Conservation (phyloP, 108 stramenopile species). For the Nitzschia inconspicua region DNA sequence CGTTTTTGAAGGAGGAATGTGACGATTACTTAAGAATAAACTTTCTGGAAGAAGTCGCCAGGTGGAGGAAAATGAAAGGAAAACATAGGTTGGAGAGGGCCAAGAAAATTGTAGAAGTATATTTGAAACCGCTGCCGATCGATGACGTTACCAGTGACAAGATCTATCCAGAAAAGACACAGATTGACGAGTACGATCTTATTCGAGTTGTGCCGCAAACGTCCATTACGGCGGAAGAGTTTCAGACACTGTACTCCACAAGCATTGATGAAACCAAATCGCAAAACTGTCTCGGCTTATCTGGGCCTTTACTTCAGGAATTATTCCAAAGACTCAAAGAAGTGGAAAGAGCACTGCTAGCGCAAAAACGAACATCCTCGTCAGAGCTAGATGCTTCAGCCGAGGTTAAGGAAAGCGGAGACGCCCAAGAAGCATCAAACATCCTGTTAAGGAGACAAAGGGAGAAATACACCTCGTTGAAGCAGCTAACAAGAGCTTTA, state of each 20-base stretch:
- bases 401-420: too few relatives aligned
- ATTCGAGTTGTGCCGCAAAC: slow-evolving; percentile 1
- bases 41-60: slow-evolving; percentile 68
- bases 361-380: too few relatives aligned
- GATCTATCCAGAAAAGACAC: slow-evolving; percentile 35
- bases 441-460: slow-evolving; percentile 3
- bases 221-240: slow-evolving; percentile 4
- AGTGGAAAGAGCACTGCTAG: too few relatives aligned
- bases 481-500: slow-evolving; percentile 22
- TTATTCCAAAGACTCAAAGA: neutral
- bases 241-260: slow-evolving; percentile 3
- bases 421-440: neutral
- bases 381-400: too few relatives aligned
- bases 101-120: slow-evolving; percentile 30
- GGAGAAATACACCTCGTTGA: slow-evolving; percentile 16
- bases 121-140: slow-evolving; percentile 5
- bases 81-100: slow-evolving; percentile 43
- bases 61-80: slow-evolving; percentile 46
- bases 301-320: slow-evolving; percentile 20
- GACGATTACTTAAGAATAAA: slow-evolving; percentile 70
- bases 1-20: slow-evolving; percentile 58
- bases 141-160: slow-evolving; percentile 14
- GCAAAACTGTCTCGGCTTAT: slow-evolving; percentile 36
- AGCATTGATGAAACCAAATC: slow-evolving; percentile 9
- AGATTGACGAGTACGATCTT: slow-evolving; percentile 55